Conservation (phyloP, 2,329 filamentous ascomycete species). For the Diaporthe ilicicola region DNA sequence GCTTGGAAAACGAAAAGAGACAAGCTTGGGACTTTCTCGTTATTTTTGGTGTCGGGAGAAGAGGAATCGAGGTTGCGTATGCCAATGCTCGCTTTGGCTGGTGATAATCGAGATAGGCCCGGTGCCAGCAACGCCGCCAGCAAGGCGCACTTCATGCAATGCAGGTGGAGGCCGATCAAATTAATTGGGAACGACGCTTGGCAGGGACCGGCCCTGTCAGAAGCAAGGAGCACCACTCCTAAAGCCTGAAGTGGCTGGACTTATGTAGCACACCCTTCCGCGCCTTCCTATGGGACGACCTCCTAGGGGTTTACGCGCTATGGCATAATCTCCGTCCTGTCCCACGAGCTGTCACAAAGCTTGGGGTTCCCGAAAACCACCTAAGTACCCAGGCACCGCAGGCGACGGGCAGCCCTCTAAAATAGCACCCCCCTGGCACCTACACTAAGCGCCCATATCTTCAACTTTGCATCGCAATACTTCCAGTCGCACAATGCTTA, state of each 20-base stretch:
- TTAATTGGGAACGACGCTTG: conserved; percentile 21
- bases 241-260: background rate
- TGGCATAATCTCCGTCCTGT: background rate
- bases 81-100: background rate
- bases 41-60: background rate
- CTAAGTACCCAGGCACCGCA: no score
- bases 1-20: background rate
- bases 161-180: conserved; percentile 12
- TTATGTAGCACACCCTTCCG: background rate
- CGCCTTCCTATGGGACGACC: background rate
- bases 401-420: background rate
- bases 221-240: background rate
- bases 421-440: background rate
- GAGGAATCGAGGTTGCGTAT: background rate
- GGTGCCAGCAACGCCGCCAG: background rate
- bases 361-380: no score
- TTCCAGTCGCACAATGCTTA: background rate
- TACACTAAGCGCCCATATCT: background rate
- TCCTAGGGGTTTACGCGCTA: background rate
- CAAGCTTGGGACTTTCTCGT: background rate
- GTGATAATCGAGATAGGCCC: background rate
- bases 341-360: background rate
- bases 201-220: conserved; percentile 20
- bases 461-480: background rate
- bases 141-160: background rate